Base-by-base conservation (phyloP, 805 yeast species). In the Priceomyces melissophilus region DNA sequence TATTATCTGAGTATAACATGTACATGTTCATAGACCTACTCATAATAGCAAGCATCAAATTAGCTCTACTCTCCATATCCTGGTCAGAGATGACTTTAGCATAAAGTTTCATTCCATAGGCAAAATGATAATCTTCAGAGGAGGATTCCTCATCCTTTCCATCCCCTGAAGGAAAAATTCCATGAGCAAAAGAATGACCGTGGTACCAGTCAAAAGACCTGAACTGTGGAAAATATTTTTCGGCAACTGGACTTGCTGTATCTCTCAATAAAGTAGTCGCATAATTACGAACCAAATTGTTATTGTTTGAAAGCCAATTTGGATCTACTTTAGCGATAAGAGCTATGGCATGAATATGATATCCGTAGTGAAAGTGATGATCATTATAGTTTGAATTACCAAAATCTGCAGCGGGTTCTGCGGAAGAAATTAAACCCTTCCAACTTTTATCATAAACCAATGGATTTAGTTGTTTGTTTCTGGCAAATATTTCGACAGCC, bases 171-270 rank as follows among this genome's bases (percentile, higher is more conserved):
- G 78, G 73, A 51, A 77, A 81, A 13, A 84, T 67, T 2, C 91
- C 90, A 53, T 81, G 81, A 1, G 90, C 91, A 78, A 84, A 83
- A 0, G 89, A 82, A 55, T 84, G 90, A 1, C 91, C 91, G 52
- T 76, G 76, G 55, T 65, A 84, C 87, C 87, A 84, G 55, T 82
- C 87, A 61, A 83, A 84, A 6, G 79, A 71, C 53, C 90, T 71
- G 34, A 70, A 81, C 12, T 76, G 81, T 5, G 89, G 89, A 63
- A 83, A 84, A 50, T 59, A 74, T 2, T 55, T 49, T 50, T 84
- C 90, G 4, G 61, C 54, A 4, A 68, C 62, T 3, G 87, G 85
- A 47, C 78, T 80, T 2, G 85, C 82, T 45, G 75, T 78, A 61
- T 84, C 90, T 60, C 89, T 71, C n/a, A 81, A 57, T 41, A 84